A percentile compares a stretch with the other conserved stretches of the same genome.
Evolutionary conservation across 2,329 filamentous ascomycete genomes (phyloP).

Genomic region (Phialophora expanda): DNA sequence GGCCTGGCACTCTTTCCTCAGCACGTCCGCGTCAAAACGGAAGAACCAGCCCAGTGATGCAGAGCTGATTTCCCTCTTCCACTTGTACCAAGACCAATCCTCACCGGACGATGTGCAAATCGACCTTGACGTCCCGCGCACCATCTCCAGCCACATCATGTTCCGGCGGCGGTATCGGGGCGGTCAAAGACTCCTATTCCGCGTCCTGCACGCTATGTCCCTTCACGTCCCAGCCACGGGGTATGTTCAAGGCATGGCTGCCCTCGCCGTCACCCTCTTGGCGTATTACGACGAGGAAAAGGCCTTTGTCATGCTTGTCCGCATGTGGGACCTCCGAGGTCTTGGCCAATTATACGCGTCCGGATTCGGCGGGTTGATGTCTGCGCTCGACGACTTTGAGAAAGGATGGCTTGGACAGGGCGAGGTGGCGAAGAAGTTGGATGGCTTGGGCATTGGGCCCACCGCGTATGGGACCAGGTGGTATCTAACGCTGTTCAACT

Average conservation of each 20-base stretch:
- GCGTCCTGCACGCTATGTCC: slow-evolving; percentile 88
- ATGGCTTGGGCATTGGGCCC: slow-evolving; percentile 77
- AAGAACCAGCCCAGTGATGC: slow-evolving; percentile 69
- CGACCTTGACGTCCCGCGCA: slow-evolving; percentile 93
- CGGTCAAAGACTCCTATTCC: slow-evolving; percentile 87
- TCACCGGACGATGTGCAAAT: slow-evolving; percentile 96
- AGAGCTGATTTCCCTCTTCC: slow-evolving; percentile 73
- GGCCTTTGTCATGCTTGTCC: slow-evolving; percentile 94
- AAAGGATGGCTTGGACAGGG: slow-evolving; percentile 77
- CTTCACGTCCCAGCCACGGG: slow-evolving; percentile 89
- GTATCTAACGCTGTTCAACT: slow-evolving; percentile 97
- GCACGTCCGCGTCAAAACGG: slow-evolving; percentile 72
- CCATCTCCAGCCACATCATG: slow-evolving; percentile 96
- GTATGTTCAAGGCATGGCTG: slow-evolving; percentile 98
- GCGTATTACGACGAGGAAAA: slow-evolving; percentile 97
- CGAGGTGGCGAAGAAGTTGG: slow-evolving; percentile 78
- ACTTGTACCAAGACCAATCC: slow-evolving; percentile 71
- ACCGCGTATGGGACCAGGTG: slow-evolving; percentile 96
- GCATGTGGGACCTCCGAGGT: slow-evolving; percentile 87
- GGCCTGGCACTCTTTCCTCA: slow-evolving; percentile 93
- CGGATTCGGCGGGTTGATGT: slow-evolving; percentile 86
- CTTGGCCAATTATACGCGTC: slow-evolving; percentile 81
- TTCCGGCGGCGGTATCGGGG: slow-evolving; percentile 90
- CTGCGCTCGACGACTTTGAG: slow-evolving; percentile 83
- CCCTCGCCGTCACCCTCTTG: slow-evolving; percentile 85